Evolutionary conservation across 2,329 filamentous ascomycete species (phyloP).

Genomic region (Pyricularia sp.): DNA sequence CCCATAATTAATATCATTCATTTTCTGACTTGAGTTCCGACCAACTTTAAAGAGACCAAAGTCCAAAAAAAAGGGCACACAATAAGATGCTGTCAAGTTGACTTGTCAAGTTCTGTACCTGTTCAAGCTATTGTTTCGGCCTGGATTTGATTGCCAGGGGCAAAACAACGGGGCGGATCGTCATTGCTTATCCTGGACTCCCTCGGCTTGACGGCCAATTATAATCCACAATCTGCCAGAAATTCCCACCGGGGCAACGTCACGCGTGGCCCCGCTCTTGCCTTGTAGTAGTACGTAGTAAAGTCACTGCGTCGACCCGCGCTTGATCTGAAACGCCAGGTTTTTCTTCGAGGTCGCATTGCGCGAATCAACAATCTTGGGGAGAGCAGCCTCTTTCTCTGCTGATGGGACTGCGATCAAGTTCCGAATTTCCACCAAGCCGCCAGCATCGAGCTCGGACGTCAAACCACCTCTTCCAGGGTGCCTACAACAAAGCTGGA

Average conservation of each 20-base stretch:
- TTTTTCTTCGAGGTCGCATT: not conserved
- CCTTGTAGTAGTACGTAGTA: not conserved
- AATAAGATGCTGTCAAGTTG: no score
- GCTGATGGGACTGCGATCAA: not conserved
- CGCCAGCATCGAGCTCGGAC: not conserved
- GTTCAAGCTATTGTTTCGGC: not conserved
- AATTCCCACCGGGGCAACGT: not conserved
- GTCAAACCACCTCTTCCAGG: not conserved
- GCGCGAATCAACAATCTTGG: not conserved
- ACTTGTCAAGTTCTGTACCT: not conserved
- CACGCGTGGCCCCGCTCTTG: not conserved
- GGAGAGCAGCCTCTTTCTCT: not conserved
- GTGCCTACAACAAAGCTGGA: not conserved
- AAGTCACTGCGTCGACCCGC: not conserved
- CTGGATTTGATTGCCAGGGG: not conserved
- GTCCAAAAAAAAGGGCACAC: no score
- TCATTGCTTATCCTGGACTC: not conserved
- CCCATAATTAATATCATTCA: not conserved
- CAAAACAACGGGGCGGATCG: not conserved
- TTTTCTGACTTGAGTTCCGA: not conserved
- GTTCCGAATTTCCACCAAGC: not conserved
- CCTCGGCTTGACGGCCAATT: not conserved
- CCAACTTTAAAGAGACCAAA: not conserved
- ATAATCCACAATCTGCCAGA: not conserved
- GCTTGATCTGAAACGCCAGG: not conserved